phyloP scores from a whole-genome alignment of 805 yeast genomes.

The Metschnikowia orientalis region DNA sequence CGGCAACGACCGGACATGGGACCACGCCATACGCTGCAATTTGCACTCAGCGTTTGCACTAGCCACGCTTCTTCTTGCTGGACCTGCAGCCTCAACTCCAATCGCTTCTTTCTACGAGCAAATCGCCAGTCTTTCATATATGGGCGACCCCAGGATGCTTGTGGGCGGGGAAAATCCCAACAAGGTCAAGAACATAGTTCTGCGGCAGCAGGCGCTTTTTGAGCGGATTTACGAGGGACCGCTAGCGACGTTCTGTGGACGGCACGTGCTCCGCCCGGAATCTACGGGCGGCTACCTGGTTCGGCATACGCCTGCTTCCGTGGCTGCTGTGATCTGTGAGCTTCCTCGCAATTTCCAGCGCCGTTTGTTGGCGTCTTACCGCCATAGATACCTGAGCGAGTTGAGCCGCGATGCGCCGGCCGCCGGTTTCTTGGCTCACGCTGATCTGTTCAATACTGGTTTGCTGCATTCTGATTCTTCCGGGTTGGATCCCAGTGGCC shows the following conservation, averaged over 20 bases:
- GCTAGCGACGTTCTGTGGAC: constrained; percentile 26
- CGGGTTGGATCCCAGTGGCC: too few relatives aligned
- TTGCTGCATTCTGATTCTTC: too few relatives aligned
- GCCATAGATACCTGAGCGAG: constrained; percentile 6
- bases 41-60: constrained; percentile 72
- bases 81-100: constrained; percentile 34
- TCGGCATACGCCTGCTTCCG: constrained; percentile 1
- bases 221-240: constrained; percentile 70
- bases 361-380: constrained; percentile 8
- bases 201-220: constrained; percentile 67
- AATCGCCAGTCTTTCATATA: constrained; percentile 76
- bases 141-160: constrained; percentile 84
- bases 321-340: constrained; percentile 6
- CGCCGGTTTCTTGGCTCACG: too few relatives aligned
- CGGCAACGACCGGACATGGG: constrained; percentile 48
- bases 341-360: constrained; percentile 14
- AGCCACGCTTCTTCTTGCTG: constrained; percentile 56
- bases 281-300: too few relatives aligned
- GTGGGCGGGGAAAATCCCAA: constrained; percentile 90
- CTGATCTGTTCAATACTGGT: too few relatives aligned
- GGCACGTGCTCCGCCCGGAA: too few relatives aligned
- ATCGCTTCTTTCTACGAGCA: constrained; percentile 53
- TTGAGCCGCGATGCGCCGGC: constrained; percentile 2
- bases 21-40: constrained; percentile 70
- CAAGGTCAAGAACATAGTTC: constrained; percentile 81